These are phyloP conservation scores for Mitragyna speciosa DNA, from an alignment of 257 asterid genomes.

Conservation along the genomic window DNA sequence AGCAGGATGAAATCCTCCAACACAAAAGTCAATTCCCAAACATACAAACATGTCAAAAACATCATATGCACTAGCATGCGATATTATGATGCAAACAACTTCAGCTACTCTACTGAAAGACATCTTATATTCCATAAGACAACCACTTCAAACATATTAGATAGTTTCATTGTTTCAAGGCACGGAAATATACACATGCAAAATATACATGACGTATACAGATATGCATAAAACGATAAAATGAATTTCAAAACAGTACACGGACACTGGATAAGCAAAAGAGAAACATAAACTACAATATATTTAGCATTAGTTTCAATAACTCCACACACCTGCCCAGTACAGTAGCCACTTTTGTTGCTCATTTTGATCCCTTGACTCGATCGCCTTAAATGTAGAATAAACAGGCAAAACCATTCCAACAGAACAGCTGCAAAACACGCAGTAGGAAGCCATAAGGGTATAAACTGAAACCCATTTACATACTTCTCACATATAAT, in stretches of 20 bases:
- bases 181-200: background rate
- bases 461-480: background rate
- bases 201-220: too few relatives aligned
- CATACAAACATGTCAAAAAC: background rate
- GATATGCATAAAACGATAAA: too few relatives aligned
- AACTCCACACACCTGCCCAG: constrained; percentile 82
- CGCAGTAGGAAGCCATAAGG: constrained; percentile 26
- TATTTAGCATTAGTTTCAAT: background rate
- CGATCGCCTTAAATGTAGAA: constrained; percentile 95
- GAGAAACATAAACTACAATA: background rate
- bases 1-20: background rate
- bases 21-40: background rate
- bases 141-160: background rate
- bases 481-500: background rate
- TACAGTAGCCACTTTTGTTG: constrained; percentile 85
- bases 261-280: too few relatives aligned
- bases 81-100: background rate
- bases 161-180: background rate
- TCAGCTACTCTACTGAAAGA: background rate
- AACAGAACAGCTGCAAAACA: constrained; percentile 70
- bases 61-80: background rate
- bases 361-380: constrained; percentile 61
- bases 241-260: too few relatives aligned
- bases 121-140: background rate
- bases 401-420: constrained; percentile 89